Evolutionary conservation across 2,329 filamentous ascomycete genomes (phyloP).

Genomic region (Venturia carpophila): DNA sequence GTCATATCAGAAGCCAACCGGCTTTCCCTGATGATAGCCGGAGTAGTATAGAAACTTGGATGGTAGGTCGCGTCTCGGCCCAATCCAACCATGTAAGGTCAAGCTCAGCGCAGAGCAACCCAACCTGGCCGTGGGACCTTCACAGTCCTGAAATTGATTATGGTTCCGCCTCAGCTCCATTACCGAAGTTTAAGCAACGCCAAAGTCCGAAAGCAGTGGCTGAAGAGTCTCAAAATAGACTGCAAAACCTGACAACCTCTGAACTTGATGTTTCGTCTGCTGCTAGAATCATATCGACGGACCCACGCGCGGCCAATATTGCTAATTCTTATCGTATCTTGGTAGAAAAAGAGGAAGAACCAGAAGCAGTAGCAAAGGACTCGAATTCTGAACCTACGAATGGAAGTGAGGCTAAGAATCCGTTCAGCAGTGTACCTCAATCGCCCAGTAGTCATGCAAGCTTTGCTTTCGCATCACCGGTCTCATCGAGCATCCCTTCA

Average conservation of each 20-base stretch:
- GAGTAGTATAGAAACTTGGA: background rate
- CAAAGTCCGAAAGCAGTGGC: background rate
- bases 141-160: background rate
- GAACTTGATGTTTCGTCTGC: background rate
- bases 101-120: background rate
- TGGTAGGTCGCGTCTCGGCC: background rate
- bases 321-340: background rate
- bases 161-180: background rate
- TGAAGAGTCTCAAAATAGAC: background rate
- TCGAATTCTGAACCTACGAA: background rate
- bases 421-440: background rate
- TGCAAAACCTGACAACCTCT: slow-evolving; percentile 4
- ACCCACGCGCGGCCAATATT: background rate
- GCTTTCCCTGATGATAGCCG: background rate
- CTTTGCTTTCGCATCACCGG: background rate
- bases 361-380: background rate
- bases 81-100: background rate
- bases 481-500: background rate
- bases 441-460: background rate
- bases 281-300: background rate
- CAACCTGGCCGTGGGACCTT: background rate
- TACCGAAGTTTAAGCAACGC: background rate
- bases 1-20: background rate
- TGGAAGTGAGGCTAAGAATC: background rate
- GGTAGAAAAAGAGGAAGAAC: background rate